These are phyloP conservation scores for Austroboletus rostrupii DNA, from an alignment of 1,284 basidiomycete species.

Conservation along the genomic window DNA sequence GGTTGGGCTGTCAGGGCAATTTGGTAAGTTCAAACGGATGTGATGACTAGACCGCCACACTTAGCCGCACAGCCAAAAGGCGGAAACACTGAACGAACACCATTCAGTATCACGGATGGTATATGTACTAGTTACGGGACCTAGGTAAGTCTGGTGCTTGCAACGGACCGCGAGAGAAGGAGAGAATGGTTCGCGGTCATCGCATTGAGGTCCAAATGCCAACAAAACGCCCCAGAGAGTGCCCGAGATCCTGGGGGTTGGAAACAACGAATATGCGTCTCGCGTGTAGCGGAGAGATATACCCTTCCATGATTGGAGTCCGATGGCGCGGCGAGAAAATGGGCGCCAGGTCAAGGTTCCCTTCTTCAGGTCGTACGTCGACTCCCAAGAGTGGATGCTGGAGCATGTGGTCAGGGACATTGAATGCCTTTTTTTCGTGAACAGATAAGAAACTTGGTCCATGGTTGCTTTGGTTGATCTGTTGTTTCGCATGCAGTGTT, in stretches of 20 bases:
- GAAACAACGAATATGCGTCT: conserved; percentile 2
- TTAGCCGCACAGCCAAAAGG: too few relatives aligned
- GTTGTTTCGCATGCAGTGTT: neutral
- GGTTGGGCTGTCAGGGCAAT: conserved; percentile 6
- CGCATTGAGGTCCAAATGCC: conserved; percentile 1
- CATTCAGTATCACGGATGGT: too few relatives aligned
- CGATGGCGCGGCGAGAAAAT: conserved; percentile 11
- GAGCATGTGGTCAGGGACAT: conserved; percentile 6
- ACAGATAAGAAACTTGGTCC: neutral
- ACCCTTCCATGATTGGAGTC: conserved; percentile 5
- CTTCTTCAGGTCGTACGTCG: conserved; percentile 7
- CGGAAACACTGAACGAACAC: too few relatives aligned
- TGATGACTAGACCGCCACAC: too few relatives aligned
- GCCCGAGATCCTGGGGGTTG: conserved; percentile 5
- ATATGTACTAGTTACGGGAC: too few relatives aligned
- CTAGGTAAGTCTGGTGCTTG: too few relatives aligned
- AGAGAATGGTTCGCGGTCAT: too few relatives aligned
- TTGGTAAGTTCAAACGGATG: conserved; percentile 2
- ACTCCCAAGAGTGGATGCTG: conserved; percentile 11
- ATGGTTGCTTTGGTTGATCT: neutral
- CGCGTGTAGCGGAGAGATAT: neutral
- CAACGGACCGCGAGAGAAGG: neutral
- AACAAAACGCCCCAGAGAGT: conserved; percentile 2
- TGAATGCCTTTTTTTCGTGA: neutral
- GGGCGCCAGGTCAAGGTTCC: conserved; percentile 17